These are phyloP conservation scores for Coniosporium apollinis DNA, from an alignment of 495 filamentous ascomycete genomes.

Conservation along the genomic window DNA sequence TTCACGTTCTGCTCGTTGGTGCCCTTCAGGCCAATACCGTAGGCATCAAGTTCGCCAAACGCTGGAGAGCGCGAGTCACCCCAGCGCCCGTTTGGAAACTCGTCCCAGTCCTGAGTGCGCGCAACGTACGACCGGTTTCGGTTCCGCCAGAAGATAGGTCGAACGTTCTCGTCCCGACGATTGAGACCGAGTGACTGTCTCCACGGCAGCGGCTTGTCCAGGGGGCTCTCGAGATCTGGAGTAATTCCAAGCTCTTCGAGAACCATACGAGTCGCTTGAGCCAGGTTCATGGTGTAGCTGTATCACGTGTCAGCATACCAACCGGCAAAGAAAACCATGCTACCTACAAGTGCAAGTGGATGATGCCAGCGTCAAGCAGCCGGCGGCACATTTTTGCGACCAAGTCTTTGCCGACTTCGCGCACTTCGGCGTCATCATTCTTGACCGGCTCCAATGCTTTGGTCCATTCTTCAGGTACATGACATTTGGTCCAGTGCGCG, in stretches of 20 bases:
- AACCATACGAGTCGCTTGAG: conserved; percentile 82
- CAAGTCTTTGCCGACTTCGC: conserved; percentile 74
- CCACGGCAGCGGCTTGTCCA: conserved; percentile 82
- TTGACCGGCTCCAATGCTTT: conserved; percentile 78
- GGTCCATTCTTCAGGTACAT: conserved; percentile 66
- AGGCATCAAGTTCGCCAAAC: conserved; percentile 90
- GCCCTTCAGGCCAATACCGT: conserved; percentile 89
- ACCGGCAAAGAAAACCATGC: not conserved
- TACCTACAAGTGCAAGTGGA: conserved; percentile 75
- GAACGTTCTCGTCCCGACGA: conserved; percentile 83
- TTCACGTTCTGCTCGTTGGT: conserved; percentile 94
- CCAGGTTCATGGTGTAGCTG: conserved; percentile 97
- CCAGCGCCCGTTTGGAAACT: conserved; percentile 98
- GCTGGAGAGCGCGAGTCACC: conserved; percentile 94
- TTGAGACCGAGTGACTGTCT: conserved; percentile 81
- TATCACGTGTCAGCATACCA: not conserved
- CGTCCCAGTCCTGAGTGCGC: conserved; percentile 96
- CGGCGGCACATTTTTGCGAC: conserved; percentile 86
- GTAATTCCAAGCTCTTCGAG: conserved; percentile 73
- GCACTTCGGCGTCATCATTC: conserved; percentile 85
- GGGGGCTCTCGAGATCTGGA: conserved; percentile 56
- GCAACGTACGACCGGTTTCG: conserved; percentile 87
- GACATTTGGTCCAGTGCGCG: conserved; percentile 73
- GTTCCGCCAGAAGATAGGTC: conserved; percentile 98
- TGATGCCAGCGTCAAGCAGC: conserved; percentile 64